Evolutionary conservation across 2,329 filamentous ascomycete genomes (phyloP).

Genomic region (Colletotrichum sp.): DNA sequence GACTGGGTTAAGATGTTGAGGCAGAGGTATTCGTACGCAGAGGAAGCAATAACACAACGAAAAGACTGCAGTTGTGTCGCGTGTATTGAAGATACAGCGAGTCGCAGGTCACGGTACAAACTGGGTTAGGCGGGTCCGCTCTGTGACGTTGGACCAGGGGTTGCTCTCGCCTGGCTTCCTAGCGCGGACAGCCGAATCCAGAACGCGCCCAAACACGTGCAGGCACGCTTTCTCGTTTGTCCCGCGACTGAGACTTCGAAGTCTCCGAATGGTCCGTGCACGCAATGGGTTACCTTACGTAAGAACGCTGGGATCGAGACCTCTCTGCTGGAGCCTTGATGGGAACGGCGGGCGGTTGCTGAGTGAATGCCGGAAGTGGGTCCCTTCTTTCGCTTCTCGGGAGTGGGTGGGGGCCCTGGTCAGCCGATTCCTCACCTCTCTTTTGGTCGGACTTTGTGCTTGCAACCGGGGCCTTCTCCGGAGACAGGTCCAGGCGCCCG

Average conservation of each 20-base stretch:
- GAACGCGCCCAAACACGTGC: constrained; percentile 21
- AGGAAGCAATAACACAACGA: neutral
- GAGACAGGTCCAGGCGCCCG: constrained; percentile 10
- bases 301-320: neutral
- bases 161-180: neutral
- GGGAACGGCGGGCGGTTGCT: constrained; percentile 8
- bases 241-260: neutral
- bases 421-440: constrained; percentile 2
- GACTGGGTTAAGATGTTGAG: neutral
- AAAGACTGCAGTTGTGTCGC: constrained; percentile 15
- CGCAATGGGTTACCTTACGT: neutral
- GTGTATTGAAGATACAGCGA: neutral
- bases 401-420: constrained; percentile 7
- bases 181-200: constrained; percentile 6
- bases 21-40: neutral
- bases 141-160: constrained; percentile 15
- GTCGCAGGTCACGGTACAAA: constrained; percentile 5
- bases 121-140: neutral
- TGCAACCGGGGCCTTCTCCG: constrained; percentile 14
- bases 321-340: neutral
- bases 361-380: constrained; percentile 16
- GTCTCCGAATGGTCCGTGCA: constrained; percentile 1
- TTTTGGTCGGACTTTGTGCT: constrained; percentile 13
- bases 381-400: constrained; percentile 5
- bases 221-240: constrained; percentile 7